phyloP scores from a whole-genome alignment of 2,329 filamentous ascomycete species.

The Fusarium xyrophilum region DNA sequence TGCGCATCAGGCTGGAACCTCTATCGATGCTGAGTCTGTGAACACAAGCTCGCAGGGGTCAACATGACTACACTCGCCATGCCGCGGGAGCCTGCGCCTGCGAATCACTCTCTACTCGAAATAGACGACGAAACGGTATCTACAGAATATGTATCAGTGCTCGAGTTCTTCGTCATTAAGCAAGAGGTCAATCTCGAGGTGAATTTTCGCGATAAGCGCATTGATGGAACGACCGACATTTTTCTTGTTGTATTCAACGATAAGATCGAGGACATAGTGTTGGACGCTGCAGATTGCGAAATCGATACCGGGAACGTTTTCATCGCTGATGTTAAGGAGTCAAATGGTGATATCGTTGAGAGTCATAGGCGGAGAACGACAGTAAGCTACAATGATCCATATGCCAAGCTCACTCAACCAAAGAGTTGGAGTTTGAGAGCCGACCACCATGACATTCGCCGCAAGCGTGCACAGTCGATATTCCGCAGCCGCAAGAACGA shows the following conservation, averaged over 20 bases:
- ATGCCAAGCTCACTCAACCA: conserved; percentile 69
- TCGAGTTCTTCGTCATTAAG: conserved; percentile 68
- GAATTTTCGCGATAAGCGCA: conserved; percentile 76
- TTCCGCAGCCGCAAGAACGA: conserved; percentile 60
- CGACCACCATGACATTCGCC: conserved; percentile 77
- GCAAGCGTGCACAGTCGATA: conserved; percentile 67
- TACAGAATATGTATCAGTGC: conserved; percentile 47
- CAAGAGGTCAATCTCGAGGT: conserved; percentile 91
- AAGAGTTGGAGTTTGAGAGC: conserved; percentile 68
- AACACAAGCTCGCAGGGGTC: conserved; percentile 35
- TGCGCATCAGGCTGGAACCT: neutral
- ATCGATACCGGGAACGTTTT: conserved; percentile 63
- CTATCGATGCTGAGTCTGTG: conserved; percentile 37
- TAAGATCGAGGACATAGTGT: conserved; percentile 63
- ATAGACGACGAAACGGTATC: conserved; percentile 45
- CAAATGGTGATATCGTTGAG: conserved; percentile 46
- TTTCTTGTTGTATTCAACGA: conserved; percentile 71
- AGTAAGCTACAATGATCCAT: conserved; percentile 67
- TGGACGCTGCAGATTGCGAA: conserved; percentile 69
- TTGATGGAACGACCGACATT: conserved; percentile 83
- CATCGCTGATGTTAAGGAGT: conserved; percentile 52
- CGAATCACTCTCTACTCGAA: conserved; percentile 43
- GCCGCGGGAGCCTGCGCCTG: conserved; percentile 26
- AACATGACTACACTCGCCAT: conserved; percentile 29
- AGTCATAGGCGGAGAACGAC: conserved; percentile 51